Conservation (phyloP, 2,329 filamentous ascomycete species). For the Zymoseptoria brevis region DNA sequence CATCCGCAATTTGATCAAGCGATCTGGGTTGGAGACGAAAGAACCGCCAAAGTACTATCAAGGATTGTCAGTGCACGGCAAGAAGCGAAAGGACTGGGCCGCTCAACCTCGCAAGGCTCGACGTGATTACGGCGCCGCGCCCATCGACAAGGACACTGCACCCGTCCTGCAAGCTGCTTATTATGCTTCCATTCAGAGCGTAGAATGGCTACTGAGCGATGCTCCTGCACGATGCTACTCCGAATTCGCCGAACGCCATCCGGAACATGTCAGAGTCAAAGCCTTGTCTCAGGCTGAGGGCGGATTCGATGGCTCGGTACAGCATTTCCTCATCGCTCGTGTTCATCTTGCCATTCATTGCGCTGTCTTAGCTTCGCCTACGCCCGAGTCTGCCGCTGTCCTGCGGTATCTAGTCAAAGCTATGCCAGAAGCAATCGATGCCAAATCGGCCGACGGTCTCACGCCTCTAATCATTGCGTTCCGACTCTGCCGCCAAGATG, state of each 20-base stretch:
- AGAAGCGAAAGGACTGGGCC: constrained; percentile 69
- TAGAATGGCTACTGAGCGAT: constrained; percentile 72
- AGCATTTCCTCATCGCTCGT: constrained; percentile 53
- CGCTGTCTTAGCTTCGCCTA: constrained; percentile 43
- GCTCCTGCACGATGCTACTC: constrained; percentile 59
- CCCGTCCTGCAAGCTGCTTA: constrained; percentile 46
- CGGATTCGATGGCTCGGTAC: constrained; percentile 57
- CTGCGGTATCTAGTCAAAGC: constrained; percentile 59
- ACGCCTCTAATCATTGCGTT: constrained; percentile 66
- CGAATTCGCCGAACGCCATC: constrained; percentile 57
- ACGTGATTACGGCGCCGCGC: background rate
- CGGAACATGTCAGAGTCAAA: constrained; percentile 54
- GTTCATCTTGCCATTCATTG: constrained; percentile 57
- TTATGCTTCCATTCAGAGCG: constrained; percentile 53
- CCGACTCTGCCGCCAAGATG: constrained; percentile 45
- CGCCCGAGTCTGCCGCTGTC: constrained; percentile 43
- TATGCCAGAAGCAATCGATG: constrained; percentile 55
- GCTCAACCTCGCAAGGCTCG: constrained; percentile 45
- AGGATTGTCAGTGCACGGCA: constrained; percentile 66
- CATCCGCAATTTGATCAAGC: constrained; percentile 57
- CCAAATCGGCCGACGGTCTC: constrained; percentile 47
- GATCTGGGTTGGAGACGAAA: constrained; percentile 52
- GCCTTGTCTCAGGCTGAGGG: constrained; percentile 52
- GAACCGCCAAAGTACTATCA: constrained; percentile 66
- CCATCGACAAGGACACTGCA: background rate